Percentiles rank a stretch among this genome's conserved stretches.
Conservation (phyloP, 345 rosid species). For the Noccaea bulbosa region DNA sequence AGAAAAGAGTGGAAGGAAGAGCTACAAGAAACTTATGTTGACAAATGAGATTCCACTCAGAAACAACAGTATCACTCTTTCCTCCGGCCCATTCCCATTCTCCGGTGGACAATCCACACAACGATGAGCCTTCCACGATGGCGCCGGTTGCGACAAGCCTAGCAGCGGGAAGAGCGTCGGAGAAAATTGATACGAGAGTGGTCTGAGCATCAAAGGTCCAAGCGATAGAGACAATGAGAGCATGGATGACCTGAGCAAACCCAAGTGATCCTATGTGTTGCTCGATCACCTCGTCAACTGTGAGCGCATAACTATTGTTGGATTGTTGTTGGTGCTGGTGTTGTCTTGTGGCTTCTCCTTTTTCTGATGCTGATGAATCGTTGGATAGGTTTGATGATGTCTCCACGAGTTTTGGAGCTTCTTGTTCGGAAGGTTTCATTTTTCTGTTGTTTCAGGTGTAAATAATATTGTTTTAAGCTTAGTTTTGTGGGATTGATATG, state of each 20-base stretch:
- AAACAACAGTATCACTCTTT: conserved; percentile 49
- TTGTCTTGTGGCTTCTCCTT: conserved; percentile 34
- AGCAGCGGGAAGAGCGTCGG: conserved; percentile 64
- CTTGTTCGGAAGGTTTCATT: conserved; percentile 32
- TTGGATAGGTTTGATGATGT: conserved; percentile 40
- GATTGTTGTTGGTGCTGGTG: not conserved
- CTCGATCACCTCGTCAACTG: conserved; percentile 73
- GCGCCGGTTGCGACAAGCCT: conserved; percentile 25
- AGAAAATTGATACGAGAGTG: conserved; percentile 67
- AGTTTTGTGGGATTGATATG: conserved; percentile 24
- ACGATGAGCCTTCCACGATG: conserved; percentile 30
- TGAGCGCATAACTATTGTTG: conserved; percentile 51
- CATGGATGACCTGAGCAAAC: conserved; percentile 63
- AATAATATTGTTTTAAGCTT: conserved; percentile 8
- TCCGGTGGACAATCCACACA: conserved; percentile 56
- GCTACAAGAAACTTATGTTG: conserved; percentile 71
- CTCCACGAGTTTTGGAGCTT: conserved; percentile 33
- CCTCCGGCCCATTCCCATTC: conserved; percentile 83
- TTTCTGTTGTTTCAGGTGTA: conserved; percentile 42
- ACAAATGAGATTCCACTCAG: conserved; percentile 75
- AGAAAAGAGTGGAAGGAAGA: conserved; percentile 74
- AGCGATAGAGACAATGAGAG: conserved; percentile 63
- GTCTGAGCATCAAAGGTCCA: conserved; percentile 75
- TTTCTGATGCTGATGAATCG: conserved; percentile 40
- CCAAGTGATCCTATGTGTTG: conserved; percentile 68